Evolutionary conservation across 768 basidiomycete genomes (phyloP), one percentile per base, ranked within the genome.

Genomic region (Kwoniella newhampshirensis): DNA sequence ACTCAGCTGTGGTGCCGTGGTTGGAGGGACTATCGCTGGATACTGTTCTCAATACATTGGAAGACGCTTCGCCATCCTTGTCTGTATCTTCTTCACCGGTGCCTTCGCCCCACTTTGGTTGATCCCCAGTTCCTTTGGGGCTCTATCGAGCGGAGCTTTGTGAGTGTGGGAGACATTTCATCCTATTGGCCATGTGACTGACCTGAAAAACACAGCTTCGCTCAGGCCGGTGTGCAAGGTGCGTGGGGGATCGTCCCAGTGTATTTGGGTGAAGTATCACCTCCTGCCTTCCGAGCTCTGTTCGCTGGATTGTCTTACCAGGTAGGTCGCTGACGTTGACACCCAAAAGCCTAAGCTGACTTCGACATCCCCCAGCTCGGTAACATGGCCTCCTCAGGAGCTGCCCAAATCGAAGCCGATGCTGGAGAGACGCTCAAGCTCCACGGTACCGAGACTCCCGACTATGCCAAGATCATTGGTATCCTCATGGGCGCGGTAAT

Each of bases 181-280:
- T 47, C 45, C 45, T 12, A 44, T 44, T 9, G 12, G 9, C n/a
- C n/a, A n/a, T n/a, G n/a, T n/a, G n/a, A n/a, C 21, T 32, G 35
- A 8, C 46, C 17, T 25, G 8, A 15, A 51, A 25, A 13, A 8
- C 50, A 21, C 37, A 44, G 42, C 78, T 89, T 82, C 62, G 79
- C 89, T 64, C 32, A 32, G 13, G 13, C 7, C 32, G 88, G 88
- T 43, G 88, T 91, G 0, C 91, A 94, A 73, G 90, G 89, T 1
- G 90, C 89, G 35, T 91, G 88, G 88, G 89, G 89, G 66, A 86
- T 89, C 11, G 87, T 89, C 73, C 89, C 90, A 1, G 87, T 91
- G 66, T 87, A 86, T 74, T 80, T 93, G 20, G 81, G 84, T 12
- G 91, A 94, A 75, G 45, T 59, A 27, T 87, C 87, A 0, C 91